A percentile compares a stretch with the other conserved stretches of the same genome.
Conservation (phyloP, 345 rosid species). For the Camelina laxa region DNA sequence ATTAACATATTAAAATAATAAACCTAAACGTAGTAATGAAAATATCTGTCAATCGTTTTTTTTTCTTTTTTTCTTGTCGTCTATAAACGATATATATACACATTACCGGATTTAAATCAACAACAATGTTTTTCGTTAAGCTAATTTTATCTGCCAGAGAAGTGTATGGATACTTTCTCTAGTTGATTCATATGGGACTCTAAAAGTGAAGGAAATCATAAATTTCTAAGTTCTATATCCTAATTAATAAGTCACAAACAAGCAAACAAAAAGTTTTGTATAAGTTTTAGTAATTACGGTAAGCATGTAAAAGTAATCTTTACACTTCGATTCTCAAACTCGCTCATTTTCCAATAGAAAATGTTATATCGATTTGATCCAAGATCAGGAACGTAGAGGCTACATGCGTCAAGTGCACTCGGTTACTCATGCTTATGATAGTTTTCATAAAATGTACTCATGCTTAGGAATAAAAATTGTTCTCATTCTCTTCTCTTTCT, state of each 20-base stretch:
- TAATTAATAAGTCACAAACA: background rate
- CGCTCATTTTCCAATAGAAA: no score
- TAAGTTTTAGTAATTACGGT: background rate
- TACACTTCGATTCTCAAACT: background rate
- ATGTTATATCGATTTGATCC: no score
- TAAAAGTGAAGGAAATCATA: background rate
- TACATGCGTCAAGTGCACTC: no score
- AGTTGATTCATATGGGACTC: no score
- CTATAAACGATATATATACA: no score
- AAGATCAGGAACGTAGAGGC: no score
- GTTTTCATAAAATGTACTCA: no score
- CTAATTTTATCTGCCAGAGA: background rate
- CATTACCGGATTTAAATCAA: no score
- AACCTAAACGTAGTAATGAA: background rate
- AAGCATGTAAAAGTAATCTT: background rate
- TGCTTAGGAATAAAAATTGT: no score
- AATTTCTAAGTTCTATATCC: background rate
- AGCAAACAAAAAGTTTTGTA: background rate
- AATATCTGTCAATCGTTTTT: background rate
- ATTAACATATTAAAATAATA: background rate
- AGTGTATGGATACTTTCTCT: background rate
- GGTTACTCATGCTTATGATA: no score
- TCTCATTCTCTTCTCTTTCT: background rate
- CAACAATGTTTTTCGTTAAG: background rate
- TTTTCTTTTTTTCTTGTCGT: no score